Percentiles rank a stretch among this genome's conserved stretches.
phyloP scores from a whole-genome alignment of 345 rosid genomes.

The Dovyalis caffra region DNA sequence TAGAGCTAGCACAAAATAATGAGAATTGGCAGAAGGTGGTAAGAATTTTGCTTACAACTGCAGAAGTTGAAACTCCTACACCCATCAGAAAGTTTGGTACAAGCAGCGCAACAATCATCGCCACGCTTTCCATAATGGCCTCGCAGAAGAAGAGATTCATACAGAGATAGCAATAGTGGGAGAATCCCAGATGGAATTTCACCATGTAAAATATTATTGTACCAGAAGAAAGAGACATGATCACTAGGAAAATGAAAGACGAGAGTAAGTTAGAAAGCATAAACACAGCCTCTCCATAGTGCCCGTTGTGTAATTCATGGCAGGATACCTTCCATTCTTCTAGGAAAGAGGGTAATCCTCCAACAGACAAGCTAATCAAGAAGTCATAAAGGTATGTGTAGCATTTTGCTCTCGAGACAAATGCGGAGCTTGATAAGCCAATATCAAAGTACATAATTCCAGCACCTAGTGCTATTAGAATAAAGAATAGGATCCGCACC shows the following conservation, averaged over 20 bases:
- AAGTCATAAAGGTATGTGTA: constrained; percentile 26
- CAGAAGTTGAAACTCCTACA: constrained; percentile 27
- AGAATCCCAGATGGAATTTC: constrained; percentile 40
- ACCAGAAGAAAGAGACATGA: constrained; percentile 18
- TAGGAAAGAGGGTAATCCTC: constrained; percentile 37
- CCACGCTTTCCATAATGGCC: constrained; percentile 23
- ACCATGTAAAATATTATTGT: constrained; percentile 34
- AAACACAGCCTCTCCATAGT: constrained; percentile 35
- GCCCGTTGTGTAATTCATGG: constrained; percentile 27
- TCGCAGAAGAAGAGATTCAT: constrained; percentile 34
- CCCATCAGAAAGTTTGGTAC: constrained; percentile 39
- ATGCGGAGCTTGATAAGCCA: constrained; percentile 14
- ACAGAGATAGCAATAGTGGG: constrained; percentile 26
- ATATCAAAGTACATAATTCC: constrained; percentile 31
- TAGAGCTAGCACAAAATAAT: not conserved
- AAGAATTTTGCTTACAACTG: constrained; percentile 20
- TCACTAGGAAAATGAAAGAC: constrained; percentile 31
- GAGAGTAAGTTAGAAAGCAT: constrained; percentile 36
- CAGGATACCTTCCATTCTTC: constrained; percentile 39
- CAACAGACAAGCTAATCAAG: constrained; percentile 36
- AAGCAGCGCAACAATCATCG: constrained; percentile 21
- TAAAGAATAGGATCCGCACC: constrained; percentile 31
- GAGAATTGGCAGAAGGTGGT: not conserved
- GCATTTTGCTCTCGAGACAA: constrained; percentile 25
- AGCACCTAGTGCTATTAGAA: constrained; percentile 20